Evolutionary conservation across 2,329 filamentous ascomycete species (phyloP), one percentile per base, ranked within the genome.

Genomic region (Lasiodiplodia gonubiensis): DNA sequence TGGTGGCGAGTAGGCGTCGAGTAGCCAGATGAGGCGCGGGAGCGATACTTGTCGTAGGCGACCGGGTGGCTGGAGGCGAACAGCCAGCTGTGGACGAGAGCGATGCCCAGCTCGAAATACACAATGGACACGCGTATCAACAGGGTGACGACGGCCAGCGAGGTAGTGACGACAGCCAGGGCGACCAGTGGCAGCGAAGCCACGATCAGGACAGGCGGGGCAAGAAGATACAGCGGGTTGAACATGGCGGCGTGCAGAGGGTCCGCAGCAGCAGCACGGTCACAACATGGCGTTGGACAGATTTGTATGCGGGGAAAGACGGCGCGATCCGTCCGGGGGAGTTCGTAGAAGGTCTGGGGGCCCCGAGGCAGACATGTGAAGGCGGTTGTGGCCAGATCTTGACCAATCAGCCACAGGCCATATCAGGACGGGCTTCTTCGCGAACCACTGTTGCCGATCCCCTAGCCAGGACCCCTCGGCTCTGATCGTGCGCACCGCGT

Each of bases 91-190:
- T 78, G 76, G 6, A 80, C 39, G 25, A 82, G 72, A 11, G 81
- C 80, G 51, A 79, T 64, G 27, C 75, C 74, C 10, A 83, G 76
- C 68, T 82, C 79, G 68, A 78, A 71, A 70, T 82, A 82, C 33
- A 82, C 79, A 53, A 80, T 71, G 2, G 76, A 75, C 39, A 79
- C 76, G 64, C 80, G 79, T 23, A 80, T 70, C 25, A 78, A 71
- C 18, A 83, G 76, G 33, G 79, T 72, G 51, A 72, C 73, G 61
- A 81, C 55, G 48, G 80, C 78, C 66, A 81, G 70, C 37, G 74
- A 71, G 14, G 79, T 81, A 23, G 80, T 82, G 49, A 80, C 57
- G 66, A 72, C 64, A 21, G 79, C 79, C 67, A 81, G 76, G 68
- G 78, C 60, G 60, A 77, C 75, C 53, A 81, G 74, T 25, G 80